Evolutionary conservation across 768 basidiomycete genomes (phyloP).

Genomic region (Tylopilus plumbeoviolaceoides): DNA sequence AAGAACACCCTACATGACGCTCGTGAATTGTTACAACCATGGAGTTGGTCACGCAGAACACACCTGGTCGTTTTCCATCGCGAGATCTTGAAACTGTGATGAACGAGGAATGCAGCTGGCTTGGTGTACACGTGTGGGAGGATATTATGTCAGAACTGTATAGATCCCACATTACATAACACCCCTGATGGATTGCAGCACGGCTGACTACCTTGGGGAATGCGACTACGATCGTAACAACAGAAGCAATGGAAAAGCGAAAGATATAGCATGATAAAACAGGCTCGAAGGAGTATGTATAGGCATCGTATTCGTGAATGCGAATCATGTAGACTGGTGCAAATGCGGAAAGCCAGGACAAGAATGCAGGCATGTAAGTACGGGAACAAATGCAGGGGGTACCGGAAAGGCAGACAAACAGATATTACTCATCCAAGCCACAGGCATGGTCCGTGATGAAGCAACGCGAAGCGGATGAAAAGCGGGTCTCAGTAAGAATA

Average conservation of each 20-base stretch:
- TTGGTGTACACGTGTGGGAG: slow-evolving; percentile 26
- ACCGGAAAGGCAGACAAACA: slow-evolving; percentile 9
- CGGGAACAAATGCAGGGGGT: slow-evolving; percentile 14
- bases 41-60: slow-evolving; percentile 15
- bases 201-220: background rate
- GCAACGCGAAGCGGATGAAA: slow-evolving; percentile 13
- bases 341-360: slow-evolving; percentile 16
- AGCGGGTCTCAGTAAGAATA: slow-evolving; percentile 25
- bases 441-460: slow-evolving; percentile 30
- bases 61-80: slow-evolving; percentile 93
- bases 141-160: slow-evolving; percentile 29
- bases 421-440: slow-evolving; percentile 26
- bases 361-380: slow-evolving; percentile 23
- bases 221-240: slow-evolving; percentile 2
- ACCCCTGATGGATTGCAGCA: slow-evolving; percentile 1
- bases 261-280: slow-evolving; percentile 7
- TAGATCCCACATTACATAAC: slow-evolving; percentile 12
- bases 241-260: background rate
- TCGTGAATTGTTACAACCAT: slow-evolving; percentile 1
- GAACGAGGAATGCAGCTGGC: background rate
- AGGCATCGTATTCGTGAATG: slow-evolving; percentile 16
- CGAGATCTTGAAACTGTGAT: slow-evolving; percentile 19
- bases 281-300: slow-evolving; percentile 11
- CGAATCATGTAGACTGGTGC: slow-evolving; percentile 19
- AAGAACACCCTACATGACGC: slow-evolving; percentile 72